Percentiles rank a stretch among this genome's conserved stretches.
Conservation (phyloP, 441 rosid genomes). For the Adansonia grandidieri region DNA sequence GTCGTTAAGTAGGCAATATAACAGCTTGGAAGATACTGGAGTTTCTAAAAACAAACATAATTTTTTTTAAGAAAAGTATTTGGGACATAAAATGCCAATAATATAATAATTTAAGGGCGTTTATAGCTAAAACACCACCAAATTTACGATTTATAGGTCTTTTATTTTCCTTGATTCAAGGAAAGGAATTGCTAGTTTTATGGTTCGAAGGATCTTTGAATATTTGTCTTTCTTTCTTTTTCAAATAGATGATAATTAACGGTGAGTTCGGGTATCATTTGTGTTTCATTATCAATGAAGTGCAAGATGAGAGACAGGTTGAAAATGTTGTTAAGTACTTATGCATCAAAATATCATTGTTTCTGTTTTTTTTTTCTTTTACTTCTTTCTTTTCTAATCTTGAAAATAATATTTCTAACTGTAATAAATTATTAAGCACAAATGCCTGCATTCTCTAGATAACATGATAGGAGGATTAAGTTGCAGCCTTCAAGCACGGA, state of each 20-base stretch:
- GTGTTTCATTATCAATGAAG: constrained; percentile 2
- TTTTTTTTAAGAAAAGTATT: too few relatives aligned
- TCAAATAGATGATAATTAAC: too few relatives aligned
- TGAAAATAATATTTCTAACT: background rate
- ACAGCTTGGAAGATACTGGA: too few relatives aligned
- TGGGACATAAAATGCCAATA: too few relatives aligned
- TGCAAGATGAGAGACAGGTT: background rate
- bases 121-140: too few relatives aligned
- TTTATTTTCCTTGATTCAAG: background rate
- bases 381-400: background rate
- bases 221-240: background rate
- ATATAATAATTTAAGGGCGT: too few relatives aligned
- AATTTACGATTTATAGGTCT: too few relatives aligned
- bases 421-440: background rate
- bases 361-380: too few relatives aligned
- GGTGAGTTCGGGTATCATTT: background rate
- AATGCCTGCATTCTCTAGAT: background rate
- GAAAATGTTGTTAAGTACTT: background rate
- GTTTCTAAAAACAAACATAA: too few relatives aligned
- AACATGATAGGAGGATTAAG: background rate
- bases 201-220: background rate
- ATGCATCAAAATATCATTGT: background rate
- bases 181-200: background rate
- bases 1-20: too few relatives aligned
- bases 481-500: background rate